Conservation (phyloP, 805 yeast genomes). For the Cyberlindnera petersonii region DNA sequence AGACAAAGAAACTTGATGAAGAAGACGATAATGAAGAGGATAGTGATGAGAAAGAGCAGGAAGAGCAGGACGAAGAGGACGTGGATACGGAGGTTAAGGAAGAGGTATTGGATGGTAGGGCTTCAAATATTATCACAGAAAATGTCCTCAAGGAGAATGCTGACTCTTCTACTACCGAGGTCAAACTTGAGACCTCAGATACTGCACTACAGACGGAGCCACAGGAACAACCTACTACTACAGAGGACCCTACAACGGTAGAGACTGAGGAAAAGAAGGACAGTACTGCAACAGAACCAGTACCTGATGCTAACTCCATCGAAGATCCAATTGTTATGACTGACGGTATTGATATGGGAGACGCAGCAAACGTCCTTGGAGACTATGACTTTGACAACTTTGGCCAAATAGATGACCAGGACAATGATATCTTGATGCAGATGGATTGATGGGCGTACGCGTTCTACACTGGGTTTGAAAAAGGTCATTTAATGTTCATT, state of each 20-base stretch:
- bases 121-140: not conserved
- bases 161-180: too few relatives aligned
- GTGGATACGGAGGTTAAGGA: conserved; percentile 2
- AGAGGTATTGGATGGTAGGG: not conserved
- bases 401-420: conserved; percentile 17
- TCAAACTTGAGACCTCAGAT: too few relatives aligned
- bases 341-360: conserved; percentile 11
- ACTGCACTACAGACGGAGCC: not conserved
- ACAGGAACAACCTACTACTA: not conserved
- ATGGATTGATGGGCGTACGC: too few relatives aligned
- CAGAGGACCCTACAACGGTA: not conserved
- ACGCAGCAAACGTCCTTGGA: conserved; percentile 13
- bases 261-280: not conserved
- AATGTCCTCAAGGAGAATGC: too few relatives aligned
- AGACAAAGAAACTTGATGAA: conserved; percentile 9
- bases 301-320: not conserved
- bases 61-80: conserved; percentile 10
- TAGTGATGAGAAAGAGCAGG: conserved; percentile 7
- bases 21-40: conserved; percentile 10
- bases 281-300: not conserved
- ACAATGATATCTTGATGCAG: conserved; percentile 19
- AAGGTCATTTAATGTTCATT: not conserved
- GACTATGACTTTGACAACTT: conserved; percentile 19
- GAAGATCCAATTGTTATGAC: not conserved
- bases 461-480: too few relatives aligned